phyloP scores from a whole-genome alignment of 2,329 filamentous ascomycete genomes.

The Colletotrichum noveboracense region DNA sequence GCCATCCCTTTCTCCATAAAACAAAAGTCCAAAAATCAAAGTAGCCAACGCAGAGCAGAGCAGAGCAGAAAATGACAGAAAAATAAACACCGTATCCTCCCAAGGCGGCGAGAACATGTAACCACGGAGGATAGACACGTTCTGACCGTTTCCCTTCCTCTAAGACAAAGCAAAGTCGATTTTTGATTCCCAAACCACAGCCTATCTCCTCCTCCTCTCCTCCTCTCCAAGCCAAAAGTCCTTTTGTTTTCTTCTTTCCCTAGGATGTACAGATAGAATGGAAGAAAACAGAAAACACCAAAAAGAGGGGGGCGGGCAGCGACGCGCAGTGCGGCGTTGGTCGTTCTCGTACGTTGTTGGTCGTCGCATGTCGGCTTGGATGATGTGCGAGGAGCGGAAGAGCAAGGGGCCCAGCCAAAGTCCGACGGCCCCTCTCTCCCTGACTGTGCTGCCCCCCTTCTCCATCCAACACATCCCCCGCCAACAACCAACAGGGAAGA shows the following conservation, averaged over 20 bases:
- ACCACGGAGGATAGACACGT: not conserved
- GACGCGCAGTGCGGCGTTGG: not conserved
- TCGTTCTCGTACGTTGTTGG: constrained; percentile 1
- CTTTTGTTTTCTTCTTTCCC: not conserved
- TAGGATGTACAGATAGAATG: constrained; percentile 11
- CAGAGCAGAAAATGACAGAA: not conserved
- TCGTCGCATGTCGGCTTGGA: not conserved
- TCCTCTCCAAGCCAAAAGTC: not conserved
- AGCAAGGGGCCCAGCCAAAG: not conserved
- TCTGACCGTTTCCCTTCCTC: not conserved
- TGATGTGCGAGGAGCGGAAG: not conserved
- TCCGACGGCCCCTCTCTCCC: not conserved
- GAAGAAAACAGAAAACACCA: not conserved
- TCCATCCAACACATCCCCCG: not conserved
- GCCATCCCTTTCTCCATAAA: not conserved
- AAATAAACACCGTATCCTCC: not conserved
- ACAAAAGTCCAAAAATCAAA: not conserved
- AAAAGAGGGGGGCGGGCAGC: not conserved
- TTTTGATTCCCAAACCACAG: not conserved
- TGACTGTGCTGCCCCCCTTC: not conserved
- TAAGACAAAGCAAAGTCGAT: not conserved
- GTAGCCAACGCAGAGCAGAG: not conserved
- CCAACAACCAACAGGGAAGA: not conserved
- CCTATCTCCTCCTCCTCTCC: not conserved
- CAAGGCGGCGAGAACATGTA: not conserved